A percentile compares a stretch with the other conserved stretches of the same genome.
phyloP scores from a whole-genome alignment of 768 basidiomycete genomes.

The Boletus eberwhitei region DNA sequence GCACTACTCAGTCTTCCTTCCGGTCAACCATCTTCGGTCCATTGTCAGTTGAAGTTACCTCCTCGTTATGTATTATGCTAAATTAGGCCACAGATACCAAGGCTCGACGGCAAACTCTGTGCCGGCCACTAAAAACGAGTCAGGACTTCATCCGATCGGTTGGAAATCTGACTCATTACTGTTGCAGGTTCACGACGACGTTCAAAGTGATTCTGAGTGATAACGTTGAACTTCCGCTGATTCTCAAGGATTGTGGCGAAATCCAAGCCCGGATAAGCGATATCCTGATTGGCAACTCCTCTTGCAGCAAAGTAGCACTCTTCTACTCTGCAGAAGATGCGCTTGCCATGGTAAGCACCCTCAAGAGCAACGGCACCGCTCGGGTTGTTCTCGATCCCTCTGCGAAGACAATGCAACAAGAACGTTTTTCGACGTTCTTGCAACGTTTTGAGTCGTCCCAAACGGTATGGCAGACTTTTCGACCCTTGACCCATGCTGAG shows the following conservation, averaged over 20 bases:
- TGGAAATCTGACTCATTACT: slow-evolving; percentile 4
- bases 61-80: neutral
- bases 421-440: slow-evolving; percentile 47
- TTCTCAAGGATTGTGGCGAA: slow-evolving; percentile 40
- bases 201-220: slow-evolving; percentile 52
- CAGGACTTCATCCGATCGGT: slow-evolving; percentile 2
- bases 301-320: slow-evolving; percentile 50
- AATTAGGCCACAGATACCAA: slow-evolving; percentile 24
- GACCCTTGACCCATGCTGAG: neutral
- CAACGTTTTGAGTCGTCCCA: slow-evolving; percentile 50
- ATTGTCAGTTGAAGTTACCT: slow-evolving; percentile 41
- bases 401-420: slow-evolving; percentile 42
- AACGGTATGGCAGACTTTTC: slow-evolving; percentile 40
- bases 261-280: slow-evolving; percentile 36
- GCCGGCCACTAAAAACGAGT: slow-evolving; percentile 16
- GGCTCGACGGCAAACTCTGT: slow-evolving; percentile 9
- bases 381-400: slow-evolving; percentile 39
- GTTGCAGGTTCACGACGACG: slow-evolving; percentile 24
- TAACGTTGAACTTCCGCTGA: slow-evolving; percentile 48
- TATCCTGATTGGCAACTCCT: slow-evolving; percentile 33
- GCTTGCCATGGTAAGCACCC: slow-evolving; percentile 46
- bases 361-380: slow-evolving; percentile 51
- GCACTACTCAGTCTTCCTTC: slow-evolving; percentile 36
- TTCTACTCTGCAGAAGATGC: slow-evolving; percentile 54
- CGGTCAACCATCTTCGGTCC: slow-evolving; percentile 66